A percentile compares a stretch with the other conserved stretches of the same genome.
Conservation (phyloP, 2,329 filamentous ascomycete species). For the Pseudocercospora macadamiae region DNA sequence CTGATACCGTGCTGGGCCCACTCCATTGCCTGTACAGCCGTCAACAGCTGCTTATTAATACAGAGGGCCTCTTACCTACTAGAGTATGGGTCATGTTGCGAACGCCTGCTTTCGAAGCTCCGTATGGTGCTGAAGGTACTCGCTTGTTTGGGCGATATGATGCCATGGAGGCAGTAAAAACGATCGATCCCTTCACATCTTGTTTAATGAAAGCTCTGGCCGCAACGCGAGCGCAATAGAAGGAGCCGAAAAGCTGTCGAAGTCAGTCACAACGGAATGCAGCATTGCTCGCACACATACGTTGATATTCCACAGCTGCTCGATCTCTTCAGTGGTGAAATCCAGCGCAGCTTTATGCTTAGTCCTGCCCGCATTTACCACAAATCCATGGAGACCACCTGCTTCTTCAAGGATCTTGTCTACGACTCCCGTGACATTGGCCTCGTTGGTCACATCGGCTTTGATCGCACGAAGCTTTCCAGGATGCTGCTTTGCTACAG, state of each 20-base stretch:
- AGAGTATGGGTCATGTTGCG: slow-evolving; percentile 46
- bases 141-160: slow-evolving; percentile 48
- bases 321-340: slow-evolving; percentile 53
- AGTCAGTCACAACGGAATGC: neutral
- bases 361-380: slow-evolving; percentile 55
- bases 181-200: slow-evolving; percentile 49
- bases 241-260: slow-evolving; percentile 49
- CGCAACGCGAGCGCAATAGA: slow-evolving; percentile 47
- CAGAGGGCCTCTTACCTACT: slow-evolving; percentile 39
- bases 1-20: slow-evolving; percentile 43
- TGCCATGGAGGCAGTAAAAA: slow-evolving; percentile 54
- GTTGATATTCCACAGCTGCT: slow-evolving; percentile 49
- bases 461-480: slow-evolving; percentile 45
- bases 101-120: slow-evolving; percentile 47
- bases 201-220: slow-evolving; percentile 51
- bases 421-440: slow-evolving; percentile 48
- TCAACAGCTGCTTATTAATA: too few relatives aligned
- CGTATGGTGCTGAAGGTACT: slow-evolving; percentile 41
- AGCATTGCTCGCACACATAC: neutral
- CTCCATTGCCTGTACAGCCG: slow-evolving; percentile 41
- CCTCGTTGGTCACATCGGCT: slow-evolving; percentile 54
- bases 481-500: slow-evolving; percentile 44
- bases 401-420: slow-evolving; percentile 49
- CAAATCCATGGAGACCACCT: slow-evolving; percentile 54
- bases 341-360: slow-evolving; percentile 58